These are phyloP conservation scores for Phyllosticta citribraziliensis DNA, from an alignment of 2,329 filamentous ascomycete genomes.

Conservation along the genomic window DNA sequence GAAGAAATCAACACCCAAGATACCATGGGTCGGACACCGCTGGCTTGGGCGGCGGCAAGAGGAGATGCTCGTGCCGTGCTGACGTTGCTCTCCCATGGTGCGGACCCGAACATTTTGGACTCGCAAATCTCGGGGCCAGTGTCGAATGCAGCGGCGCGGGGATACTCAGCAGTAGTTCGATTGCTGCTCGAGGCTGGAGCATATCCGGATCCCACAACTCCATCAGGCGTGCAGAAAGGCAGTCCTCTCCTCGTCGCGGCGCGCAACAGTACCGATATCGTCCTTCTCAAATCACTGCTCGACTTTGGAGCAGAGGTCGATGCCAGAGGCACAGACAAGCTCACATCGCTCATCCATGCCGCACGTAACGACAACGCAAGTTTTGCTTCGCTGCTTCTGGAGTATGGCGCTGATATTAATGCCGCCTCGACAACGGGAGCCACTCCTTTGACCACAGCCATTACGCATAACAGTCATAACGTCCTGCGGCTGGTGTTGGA, in stretches of 20 bases:
- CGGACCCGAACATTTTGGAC: slow-evolving; percentile 20
- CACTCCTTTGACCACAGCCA: slow-evolving; percentile 26
- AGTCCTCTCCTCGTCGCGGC: slow-evolving; percentile 12
- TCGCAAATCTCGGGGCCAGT: slow-evolving; percentile 14
- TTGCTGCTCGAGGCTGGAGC: slow-evolving; percentile 22
- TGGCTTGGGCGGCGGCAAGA: slow-evolving; percentile 20
- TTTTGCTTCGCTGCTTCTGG: slow-evolving; percentile 25
- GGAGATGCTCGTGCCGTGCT: slow-evolving; percentile 16
- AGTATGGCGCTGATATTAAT: slow-evolving; percentile 28
- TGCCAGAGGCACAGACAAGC: slow-evolving; percentile 20
- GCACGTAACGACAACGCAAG: slow-evolving; percentile 21
- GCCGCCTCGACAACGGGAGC: slow-evolving; percentile 17
- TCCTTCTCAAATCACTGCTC: slow-evolving; percentile 23
- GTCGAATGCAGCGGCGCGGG: slow-evolving; percentile 15
- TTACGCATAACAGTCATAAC: slow-evolving; percentile 26
- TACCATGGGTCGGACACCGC: slow-evolving; percentile 18
- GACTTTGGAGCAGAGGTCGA: slow-evolving; percentile 23
- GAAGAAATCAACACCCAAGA: slow-evolving; percentile 16
- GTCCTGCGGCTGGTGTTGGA: slow-evolving; percentile 26
- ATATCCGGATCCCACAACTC: slow-evolving; percentile 19
- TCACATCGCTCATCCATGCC: slow-evolving; percentile 24
- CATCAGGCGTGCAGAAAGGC: slow-evolving; percentile 10
- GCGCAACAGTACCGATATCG: slow-evolving; percentile 20
- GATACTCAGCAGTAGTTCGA: slow-evolving; percentile 16
- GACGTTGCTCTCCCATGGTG: slow-evolving; percentile 16